Conservation (phyloP, 2,329 filamentous ascomycete species). For the Trichoderma oligosporum region DNA sequence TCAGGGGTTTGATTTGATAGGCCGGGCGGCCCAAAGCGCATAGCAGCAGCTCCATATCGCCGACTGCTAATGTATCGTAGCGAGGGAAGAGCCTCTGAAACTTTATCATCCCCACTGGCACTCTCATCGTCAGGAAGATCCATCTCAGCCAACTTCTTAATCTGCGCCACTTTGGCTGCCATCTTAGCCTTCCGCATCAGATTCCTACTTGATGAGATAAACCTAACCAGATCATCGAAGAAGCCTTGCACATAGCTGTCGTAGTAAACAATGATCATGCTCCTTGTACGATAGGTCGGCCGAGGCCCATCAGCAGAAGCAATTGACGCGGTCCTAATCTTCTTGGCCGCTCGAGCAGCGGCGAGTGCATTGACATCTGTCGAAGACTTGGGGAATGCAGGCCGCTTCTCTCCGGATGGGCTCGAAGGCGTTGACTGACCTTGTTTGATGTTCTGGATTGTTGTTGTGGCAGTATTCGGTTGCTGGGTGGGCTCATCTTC, state of each 20-base stretch:
- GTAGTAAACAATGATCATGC: slow-evolving; percentile 85
- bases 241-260: slow-evolving; percentile 80
- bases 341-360: slow-evolving; percentile 47
- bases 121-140: slow-evolving; percentile 52
- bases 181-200: slow-evolving; percentile 83
- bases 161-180: slow-evolving; percentile 69
- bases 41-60: slow-evolving; percentile 30
- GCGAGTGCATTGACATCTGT: slow-evolving; percentile 45
- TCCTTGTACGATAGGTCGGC: slow-evolving; percentile 63
- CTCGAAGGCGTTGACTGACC: slow-evolving; percentile 18
- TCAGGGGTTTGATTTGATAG: slow-evolving; percentile 36
- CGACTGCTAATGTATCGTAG: slow-evolving; percentile 40
- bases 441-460: not conserved
- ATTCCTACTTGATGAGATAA: slow-evolving; percentile 76
- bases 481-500: slow-evolving; percentile 22
- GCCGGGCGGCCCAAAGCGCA: slow-evolving; percentile 27
- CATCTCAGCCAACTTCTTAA: slow-evolving; percentile 56
- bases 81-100: slow-evolving; percentile 36
- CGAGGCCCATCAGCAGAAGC: slow-evolving; percentile 47
- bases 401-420: slow-evolving; percentile 15
- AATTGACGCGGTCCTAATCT: slow-evolving; percentile 50
- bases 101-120: slow-evolving; percentile 36
- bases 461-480: not conserved
- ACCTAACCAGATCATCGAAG: slow-evolving; percentile 78
- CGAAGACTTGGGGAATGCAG: slow-evolving; percentile 40